These are phyloP conservation scores for Seiridium unicorne DNA, from an alignment of 2,329 filamentous ascomycete species.

Conservation along the genomic window DNA sequence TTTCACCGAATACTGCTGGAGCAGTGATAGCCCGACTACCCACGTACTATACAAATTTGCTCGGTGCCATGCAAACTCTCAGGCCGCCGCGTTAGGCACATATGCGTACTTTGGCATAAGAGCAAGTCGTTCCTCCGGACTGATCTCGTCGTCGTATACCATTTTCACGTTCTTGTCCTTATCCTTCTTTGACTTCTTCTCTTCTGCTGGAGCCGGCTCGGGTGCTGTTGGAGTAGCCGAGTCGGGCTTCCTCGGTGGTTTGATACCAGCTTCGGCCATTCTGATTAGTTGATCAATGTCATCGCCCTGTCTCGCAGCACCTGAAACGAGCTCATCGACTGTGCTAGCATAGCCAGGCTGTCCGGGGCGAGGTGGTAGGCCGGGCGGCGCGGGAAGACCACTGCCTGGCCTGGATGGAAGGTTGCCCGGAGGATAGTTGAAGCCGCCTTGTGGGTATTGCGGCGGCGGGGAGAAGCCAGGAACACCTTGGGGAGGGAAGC, in stretches of 20 bases:
- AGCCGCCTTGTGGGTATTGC: slow-evolving; percentile 30
- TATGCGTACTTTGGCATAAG: slow-evolving; percentile 73
- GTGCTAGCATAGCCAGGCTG: slow-evolving; percentile 32
- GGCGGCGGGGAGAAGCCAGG: slow-evolving; percentile 33
- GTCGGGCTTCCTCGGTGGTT: slow-evolving; percentile 40
- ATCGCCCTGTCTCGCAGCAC: slow-evolving; percentile 47
- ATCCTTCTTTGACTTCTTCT: slow-evolving; percentile 67
- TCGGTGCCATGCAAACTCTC: not conserved
- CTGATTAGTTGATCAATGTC: slow-evolving; percentile 66
- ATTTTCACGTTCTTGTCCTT: slow-evolving; percentile 68
- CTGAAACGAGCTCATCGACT: slow-evolving; percentile 46
- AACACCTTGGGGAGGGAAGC: slow-evolving; percentile 35
- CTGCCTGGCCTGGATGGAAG: slow-evolving; percentile 46
- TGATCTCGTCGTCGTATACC: slow-evolving; percentile 79
- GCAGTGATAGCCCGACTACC: no score
- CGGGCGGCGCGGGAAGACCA: slow-evolving; percentile 35
- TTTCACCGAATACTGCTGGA: no score
- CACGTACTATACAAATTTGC: not conserved
- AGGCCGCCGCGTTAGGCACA: slow-evolving; percentile 37
- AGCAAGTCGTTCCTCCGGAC: slow-evolving; percentile 89
- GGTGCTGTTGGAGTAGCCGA: slow-evolving; percentile 12
- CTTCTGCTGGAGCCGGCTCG: slow-evolving; percentile 39
- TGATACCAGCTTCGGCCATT: slow-evolving; percentile 62
- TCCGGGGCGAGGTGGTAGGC: slow-evolving; percentile 43
- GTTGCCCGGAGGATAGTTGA: slow-evolving; percentile 35